Base-by-base conservation (phyloP, 1,284 basidiomycete genomes). In the Trichosporon faecale region DNA sequence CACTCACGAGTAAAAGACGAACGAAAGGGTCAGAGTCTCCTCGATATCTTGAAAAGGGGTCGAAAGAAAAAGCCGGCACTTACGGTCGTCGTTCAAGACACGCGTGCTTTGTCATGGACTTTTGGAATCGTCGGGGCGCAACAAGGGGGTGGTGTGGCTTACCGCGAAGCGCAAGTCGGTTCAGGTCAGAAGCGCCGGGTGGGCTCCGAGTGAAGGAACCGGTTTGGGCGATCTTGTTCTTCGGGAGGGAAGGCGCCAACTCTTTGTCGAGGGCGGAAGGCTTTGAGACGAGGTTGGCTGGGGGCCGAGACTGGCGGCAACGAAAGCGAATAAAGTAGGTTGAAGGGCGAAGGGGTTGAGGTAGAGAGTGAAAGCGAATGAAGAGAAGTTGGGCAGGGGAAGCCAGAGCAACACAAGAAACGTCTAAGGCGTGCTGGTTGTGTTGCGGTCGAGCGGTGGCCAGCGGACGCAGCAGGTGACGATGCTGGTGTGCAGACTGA, bases 21-120 rank as follows among this genome's bases (percentile, higher is more conserved):
- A 31, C 18, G n/a, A 33, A 61, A 60, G 55, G 9, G 5, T 14
- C 2, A 18, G 12, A 23, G 52, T 14, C 52, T 25, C 21, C 57
- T 61, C 49, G 21, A 52, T 61, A 31, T 61, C 57, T 61, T 61
- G 57, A 61, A 31, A 23, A 61, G 29, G 29, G 57, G 29, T 61
- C 29, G 57, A 61, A 60, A 31, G 25, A 31, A 52, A 60, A 60
- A 61, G 57, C 57, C 57, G 57, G 57, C 57, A 61, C 57, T 61
- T 31, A 61, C 57, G 57, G 29, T 61, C 57, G 57, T 61, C 57
- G 57, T 12, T n/a, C 29, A n/a, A 61, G 57, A 61, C 57, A 33
- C 57, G 27, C 57, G 57, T 31, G 27, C 57, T 29, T 61, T 31
- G 27, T 61, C 57, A 61, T 61, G 57, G 27, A 61, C 57, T 61